Percentiles rank a stretch among this genome's conserved stretches.
phyloP scores from a whole-genome alignment of 495 filamentous ascomycete species.

The Acidomyces sp. region DNA sequence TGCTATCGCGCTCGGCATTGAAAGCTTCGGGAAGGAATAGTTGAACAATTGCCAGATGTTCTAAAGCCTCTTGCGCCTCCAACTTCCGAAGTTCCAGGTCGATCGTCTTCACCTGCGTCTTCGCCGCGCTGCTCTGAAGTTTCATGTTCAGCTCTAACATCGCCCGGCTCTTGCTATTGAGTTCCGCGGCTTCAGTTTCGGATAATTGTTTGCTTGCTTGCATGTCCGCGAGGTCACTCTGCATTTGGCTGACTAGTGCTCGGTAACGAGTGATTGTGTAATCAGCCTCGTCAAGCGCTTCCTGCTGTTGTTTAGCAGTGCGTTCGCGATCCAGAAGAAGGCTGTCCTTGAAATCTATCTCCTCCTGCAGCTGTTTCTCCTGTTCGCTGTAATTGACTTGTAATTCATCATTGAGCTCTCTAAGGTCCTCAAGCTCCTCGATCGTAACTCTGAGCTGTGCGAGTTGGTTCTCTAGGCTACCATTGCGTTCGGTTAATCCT shows the following conservation, averaged over 20 bases:
- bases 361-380: slow-evolving; percentile 86
- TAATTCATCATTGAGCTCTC: slow-evolving; percentile 86
- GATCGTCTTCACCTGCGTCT: slow-evolving; percentile 84
- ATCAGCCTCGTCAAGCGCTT: slow-evolving; percentile 71
- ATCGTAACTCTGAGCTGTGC: slow-evolving; percentile 68
- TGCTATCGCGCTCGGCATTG: slow-evolving; percentile 62
- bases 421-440: slow-evolving; percentile 72
- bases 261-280: slow-evolving; percentile 80
- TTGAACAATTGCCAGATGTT: slow-evolving; percentile 76
- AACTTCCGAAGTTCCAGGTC: slow-evolving; percentile 78
- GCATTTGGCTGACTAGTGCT: slow-evolving; percentile 73
- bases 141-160: slow-evolving; percentile 96
- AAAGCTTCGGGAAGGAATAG: slow-evolving; percentile 85
- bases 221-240: slow-evolving; percentile 82
- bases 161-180: slow-evolving; percentile 68
- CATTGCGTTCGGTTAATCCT: slow-evolving; percentile 72
- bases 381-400: slow-evolving; percentile 86
- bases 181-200: slow-evolving; percentile 78
- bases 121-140: slow-evolving; percentile 73
- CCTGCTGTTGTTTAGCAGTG: slow-evolving; percentile 52
- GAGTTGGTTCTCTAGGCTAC: slow-evolving; percentile 66
- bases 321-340: slow-evolving; percentile 64
- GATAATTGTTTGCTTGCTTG: slow-evolving; percentile 79
- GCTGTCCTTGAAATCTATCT: slow-evolving; percentile 69
- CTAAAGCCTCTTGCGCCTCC: slow-evolving; percentile 76